phyloP scores from a whole-genome alignment of 805 yeast genomes.

The Hanseniaspora lindneri region DNA sequence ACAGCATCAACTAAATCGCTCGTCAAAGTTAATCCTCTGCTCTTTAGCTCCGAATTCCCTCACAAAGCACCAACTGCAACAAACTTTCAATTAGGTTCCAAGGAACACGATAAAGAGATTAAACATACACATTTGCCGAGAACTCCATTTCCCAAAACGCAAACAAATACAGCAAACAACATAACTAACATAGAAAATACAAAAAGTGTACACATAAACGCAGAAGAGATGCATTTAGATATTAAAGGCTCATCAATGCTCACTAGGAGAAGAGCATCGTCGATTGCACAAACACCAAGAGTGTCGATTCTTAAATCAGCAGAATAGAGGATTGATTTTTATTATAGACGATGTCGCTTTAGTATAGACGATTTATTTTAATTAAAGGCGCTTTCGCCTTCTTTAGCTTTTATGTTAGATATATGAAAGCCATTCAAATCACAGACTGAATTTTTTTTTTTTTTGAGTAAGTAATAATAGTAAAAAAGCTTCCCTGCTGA shows the following conservation, averaged over 20 bases:
- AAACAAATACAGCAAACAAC: not conserved
- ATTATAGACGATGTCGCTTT: too few species aligned
- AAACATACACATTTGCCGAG: conserved; percentile 15
- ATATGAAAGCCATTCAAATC: not conserved
- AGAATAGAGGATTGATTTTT: too few species aligned
- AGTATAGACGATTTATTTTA: too few species aligned
- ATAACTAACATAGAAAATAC: not conserved
- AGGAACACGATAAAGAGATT: not conserved
- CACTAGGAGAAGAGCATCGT: conserved; percentile 7
- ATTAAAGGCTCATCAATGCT: conserved; percentile 6
- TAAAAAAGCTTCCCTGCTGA: too few species aligned
- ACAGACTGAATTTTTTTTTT: not conserved
- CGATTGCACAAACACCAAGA: not conserved
- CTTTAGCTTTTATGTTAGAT: not conserved
- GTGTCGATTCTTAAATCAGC: not conserved
- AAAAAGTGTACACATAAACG: too few species aligned
- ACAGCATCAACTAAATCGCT: conserved; percentile 8
- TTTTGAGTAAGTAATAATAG: too few species aligned
- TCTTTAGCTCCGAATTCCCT: conserved; percentile 2
- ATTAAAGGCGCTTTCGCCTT: not conserved
- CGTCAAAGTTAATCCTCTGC: conserved; percentile 7
- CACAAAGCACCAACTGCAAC: not conserved
- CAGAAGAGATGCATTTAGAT: not conserved
- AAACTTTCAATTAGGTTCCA: conserved; percentile 1
- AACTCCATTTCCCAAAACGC: conserved; percentile 16